Base-by-base conservation (phyloP, 768 basidiomycete genomes). In the Calocera cornea region DNA sequence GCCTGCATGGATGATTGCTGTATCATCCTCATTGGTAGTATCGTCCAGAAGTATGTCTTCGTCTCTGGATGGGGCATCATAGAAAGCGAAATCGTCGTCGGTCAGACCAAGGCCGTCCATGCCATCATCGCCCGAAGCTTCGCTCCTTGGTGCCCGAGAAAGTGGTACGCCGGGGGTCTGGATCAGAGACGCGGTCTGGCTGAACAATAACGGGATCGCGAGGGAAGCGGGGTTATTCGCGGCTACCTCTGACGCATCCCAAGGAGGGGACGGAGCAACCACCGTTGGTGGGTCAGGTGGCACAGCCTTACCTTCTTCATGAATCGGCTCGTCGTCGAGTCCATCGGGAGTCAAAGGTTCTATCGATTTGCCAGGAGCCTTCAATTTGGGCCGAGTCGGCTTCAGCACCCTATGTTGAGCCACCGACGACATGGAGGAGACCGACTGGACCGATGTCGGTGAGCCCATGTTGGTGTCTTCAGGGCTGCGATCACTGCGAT, bases 81-180 rank as follows among this genome's bases (percentile, higher is more conserved):
- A 94, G 76, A 90, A 93, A 74, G 84, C 87, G 75, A 93, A 94
- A 75, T 94, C 91, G 66, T 92, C 91, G 65, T 94, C 91, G 0
- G 91, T 72, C 68, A 69, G 50, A 69, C 79, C 78, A 64, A 60
- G 54, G 27, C 54, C 54, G 31, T 60, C 54, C 54, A 60, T 60
- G 19, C 54, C 54, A 27, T 60, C 54, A 22, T 60, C 54, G 31
- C 54, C 54, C 24, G 54, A 60, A 12, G 31, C 31, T 8, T 60
- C 54, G 31, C 54, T 60, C 19, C 54, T 60, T 19, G 54, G 44
- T 19, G 44, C 44, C 44, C 16, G 24, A 47, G 44, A 27, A 29
- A 8, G 54, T 12, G 27, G 5, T 8, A 33, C 31, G 24, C 11
- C 31, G 5, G 54, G 19, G 11, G 54, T 33, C 2, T 11, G 14